Base-by-base conservation (phyloP, 75 land plant genomes). In the Pinus albicaulis region DNA sequence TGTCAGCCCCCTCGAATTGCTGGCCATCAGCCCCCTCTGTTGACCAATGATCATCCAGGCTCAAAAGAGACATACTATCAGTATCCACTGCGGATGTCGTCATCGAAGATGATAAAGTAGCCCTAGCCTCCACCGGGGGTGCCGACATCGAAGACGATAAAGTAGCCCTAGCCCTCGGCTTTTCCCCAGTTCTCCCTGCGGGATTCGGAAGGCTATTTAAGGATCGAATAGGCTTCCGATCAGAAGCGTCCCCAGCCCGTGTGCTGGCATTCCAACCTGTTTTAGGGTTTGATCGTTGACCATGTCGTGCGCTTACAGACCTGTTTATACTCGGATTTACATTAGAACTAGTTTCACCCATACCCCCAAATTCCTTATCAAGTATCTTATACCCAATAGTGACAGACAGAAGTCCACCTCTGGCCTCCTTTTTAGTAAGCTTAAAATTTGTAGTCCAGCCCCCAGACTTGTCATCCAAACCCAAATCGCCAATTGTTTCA, bases 391-490 rank as follows among this genome's bases (percentile, higher is more conserved):
- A 98, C 31, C 91, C 93, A 74, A 98, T 85, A 72, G 93, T 92
- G 55, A 98, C 93, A 80, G 86, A 78, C 70, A 98, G 77, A 5
- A 76, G 74, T 12, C 90, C 98, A 26, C 99, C 99, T 68, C 85
- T 83, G 11, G 89, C 95, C 10, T 52, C 57, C 80, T 85, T 85
- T 15, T 96, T 94, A 2, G 91, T 65, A 38, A 98, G 83, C 76
- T 91, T 89, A 70, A 88, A 94, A 60, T 84, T 89, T 0, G 98
- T 92, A 24, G 88, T 91, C 98, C 98, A 98, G 65, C 76, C 84
- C n/a, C 89, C 91, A 12, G 80, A 76, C 74, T 82, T 87, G 66
- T 82, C 84, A 72, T 85, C 88, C 59, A 77, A 69, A 26, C 83
- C 93, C 64, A 82, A 85, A 24, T 92, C 92, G 68, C 86, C 95